These are phyloP conservation scores for Chlorella sp. DNA, from an alignment of 139 green algal species.

Conservation along the genomic window DNA sequence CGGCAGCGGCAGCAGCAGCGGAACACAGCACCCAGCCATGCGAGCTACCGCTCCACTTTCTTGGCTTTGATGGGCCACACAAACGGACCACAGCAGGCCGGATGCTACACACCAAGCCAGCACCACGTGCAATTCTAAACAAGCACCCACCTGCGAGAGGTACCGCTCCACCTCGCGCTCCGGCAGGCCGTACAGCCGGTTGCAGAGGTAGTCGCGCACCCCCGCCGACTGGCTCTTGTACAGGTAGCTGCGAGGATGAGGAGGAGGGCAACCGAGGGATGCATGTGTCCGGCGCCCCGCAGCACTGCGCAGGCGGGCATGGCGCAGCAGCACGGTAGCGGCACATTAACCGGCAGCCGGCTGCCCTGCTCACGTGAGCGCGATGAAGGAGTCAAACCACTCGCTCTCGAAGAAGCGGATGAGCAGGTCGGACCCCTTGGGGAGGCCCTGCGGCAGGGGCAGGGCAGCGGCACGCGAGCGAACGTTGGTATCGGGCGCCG, in stretches of 20 bases:
- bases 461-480: neutral
- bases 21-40: too few species aligned
- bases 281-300: neutral
- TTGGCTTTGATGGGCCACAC: too few species aligned
- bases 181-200: constrained; percentile 82
- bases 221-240: constrained; percentile 71
- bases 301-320: too few species aligned
- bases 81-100: too few species aligned
- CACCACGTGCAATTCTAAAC: too few species aligned
- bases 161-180: constrained; percentile 83
- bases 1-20: too few species aligned
- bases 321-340: too few species aligned
- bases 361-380: constrained; percentile 65
- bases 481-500: neutral
- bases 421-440: constrained; percentile 70
- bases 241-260: constrained; percentile 74
- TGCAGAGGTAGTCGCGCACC: constrained; percentile 93
- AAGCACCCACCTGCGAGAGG: constrained; percentile 58
- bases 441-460: neutral
- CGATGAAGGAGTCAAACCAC: constrained; percentile 91
- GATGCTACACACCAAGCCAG: too few species aligned
- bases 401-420: constrained; percentile 82
- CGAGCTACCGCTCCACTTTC: too few species aligned
- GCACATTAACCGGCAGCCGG: neutral
- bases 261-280: neutral